Evolutionary conservation across 83 land plant species (phyloP).

Genomic region (Picea mariana): DNA sequence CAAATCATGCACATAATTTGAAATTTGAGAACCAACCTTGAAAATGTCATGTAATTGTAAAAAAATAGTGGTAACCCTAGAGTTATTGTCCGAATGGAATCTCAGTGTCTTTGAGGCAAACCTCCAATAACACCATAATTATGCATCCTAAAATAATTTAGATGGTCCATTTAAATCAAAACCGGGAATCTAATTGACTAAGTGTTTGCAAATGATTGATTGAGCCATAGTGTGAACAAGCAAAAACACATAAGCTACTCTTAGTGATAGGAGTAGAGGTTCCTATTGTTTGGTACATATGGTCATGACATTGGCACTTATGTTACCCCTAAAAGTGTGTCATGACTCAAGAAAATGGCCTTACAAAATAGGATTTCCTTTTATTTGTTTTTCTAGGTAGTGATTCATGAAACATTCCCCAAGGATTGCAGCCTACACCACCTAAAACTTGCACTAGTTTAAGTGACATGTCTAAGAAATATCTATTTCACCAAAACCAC

Average conservation of each 20-base stretch:
- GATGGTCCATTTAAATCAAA: too few relatives aligned
- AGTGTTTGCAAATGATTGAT: neutral
- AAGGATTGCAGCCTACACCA: too few relatives aligned
- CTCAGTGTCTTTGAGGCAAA: too few relatives aligned
- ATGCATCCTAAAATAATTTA: neutral
- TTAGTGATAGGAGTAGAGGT: neutral
- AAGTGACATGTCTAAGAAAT: too few relatives aligned
- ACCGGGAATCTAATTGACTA: neutral
- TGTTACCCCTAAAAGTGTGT: neutral
- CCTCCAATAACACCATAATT: slow-evolving; percentile 20
- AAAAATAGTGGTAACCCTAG: slow-evolving; percentile 86
- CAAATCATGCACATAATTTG: neutral
- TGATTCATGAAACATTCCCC: too few relatives aligned
- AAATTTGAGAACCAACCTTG: slow-evolving; percentile 49
- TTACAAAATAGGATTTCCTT: too few relatives aligned
- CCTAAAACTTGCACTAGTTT: too few relatives aligned
- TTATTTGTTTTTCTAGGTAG: too few relatives aligned
- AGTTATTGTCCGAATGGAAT: slow-evolving; percentile 65
- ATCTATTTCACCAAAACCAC: too few relatives aligned
- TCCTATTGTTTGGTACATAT: neutral
- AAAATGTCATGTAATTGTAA: slow-evolving; percentile 63
- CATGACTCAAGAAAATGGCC: too few relatives aligned
- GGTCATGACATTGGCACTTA: neutral
- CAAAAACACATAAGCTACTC: neutral
- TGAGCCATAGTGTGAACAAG: neutral